phyloP scores from a whole-genome alignment of 169 alveolate species.

The Theileria luwenshuni region DNA sequence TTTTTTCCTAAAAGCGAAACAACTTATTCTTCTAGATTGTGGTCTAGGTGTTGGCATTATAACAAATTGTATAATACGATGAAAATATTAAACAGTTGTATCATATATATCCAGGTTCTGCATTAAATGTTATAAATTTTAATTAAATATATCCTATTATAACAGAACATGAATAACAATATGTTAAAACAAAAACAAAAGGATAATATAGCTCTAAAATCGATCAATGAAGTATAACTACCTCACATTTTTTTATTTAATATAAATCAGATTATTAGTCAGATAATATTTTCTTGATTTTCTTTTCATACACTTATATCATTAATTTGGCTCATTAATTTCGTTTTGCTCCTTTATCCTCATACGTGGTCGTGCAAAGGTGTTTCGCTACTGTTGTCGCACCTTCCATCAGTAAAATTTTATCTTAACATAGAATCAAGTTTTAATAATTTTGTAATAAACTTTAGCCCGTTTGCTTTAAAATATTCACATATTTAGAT shows the following conservation, averaged over 20 bases:
- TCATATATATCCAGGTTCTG: too few relatives aligned
- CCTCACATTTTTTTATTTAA: not conserved
- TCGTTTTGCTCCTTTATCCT: not conserved
- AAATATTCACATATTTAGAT: too few relatives aligned
- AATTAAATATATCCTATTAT: too few relatives aligned
- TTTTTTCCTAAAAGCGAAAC: slow-evolving; percentile 28
- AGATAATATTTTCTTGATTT: not conserved
- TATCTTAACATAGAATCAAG: not conserved
- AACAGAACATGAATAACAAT: too few relatives aligned
- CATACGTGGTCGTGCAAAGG: not conserved
- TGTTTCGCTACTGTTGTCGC: not conserved
- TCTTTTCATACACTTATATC: not conserved
- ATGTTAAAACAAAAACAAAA: too few relatives aligned
- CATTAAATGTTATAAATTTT: too few relatives aligned
- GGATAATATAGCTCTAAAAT: not conserved
- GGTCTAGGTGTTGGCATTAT: slow-evolving; percentile 5
- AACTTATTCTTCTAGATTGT: slow-evolving; percentile 4
- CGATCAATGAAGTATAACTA: not conserved
- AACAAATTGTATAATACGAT: not conserved
- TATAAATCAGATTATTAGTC: too few relatives aligned
- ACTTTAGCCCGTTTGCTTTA: not conserved
- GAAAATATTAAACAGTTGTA: not conserved
- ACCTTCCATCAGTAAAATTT: not conserved
- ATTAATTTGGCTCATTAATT: not conserved
- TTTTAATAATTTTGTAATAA: not conserved